These are phyloP conservation scores for Eucalyptus rudis DNA, from an alignment of 345 rosid species.

Conservation along the genomic window DNA sequence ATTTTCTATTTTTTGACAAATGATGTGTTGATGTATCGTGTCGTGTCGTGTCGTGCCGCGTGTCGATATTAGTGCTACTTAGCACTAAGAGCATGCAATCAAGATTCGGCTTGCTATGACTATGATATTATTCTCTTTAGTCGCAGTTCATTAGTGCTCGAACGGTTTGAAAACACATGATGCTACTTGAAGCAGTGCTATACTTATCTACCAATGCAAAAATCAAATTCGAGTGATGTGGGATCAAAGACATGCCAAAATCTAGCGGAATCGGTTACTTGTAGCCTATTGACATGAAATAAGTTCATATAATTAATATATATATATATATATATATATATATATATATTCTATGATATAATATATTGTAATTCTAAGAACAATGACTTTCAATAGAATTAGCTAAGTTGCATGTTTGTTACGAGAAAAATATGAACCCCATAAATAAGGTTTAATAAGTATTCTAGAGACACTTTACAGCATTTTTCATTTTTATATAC, in stretches of 20 bases:
- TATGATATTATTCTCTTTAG: background rate
- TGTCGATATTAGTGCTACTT: accelerated
- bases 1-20: no score
- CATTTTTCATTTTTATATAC: background rate
- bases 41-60: accelerated
- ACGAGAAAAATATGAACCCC: background rate
- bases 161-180: background rate
- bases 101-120: no score
- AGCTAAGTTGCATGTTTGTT: background rate
- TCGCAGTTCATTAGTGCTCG: accelerated
- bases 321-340: no score
- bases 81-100: no score
- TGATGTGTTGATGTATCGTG: accelerated
- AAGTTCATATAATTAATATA: background rate
- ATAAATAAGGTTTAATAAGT: background rate
- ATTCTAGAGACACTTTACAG: background rate
- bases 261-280: background rate
- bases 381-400: background rate
- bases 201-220: background rate
- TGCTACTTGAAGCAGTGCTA: background rate
- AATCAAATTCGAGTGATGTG: background rate
- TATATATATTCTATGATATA: no score
- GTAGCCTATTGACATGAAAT: background rate
- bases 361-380: background rate
- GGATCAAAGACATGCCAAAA: background rate